Percentiles rank a stretch among this genome's conserved stretches.
Conservation (phyloP, 2,329 filamentous ascomycete species). For the Colletotrichum echinochloae region DNA sequence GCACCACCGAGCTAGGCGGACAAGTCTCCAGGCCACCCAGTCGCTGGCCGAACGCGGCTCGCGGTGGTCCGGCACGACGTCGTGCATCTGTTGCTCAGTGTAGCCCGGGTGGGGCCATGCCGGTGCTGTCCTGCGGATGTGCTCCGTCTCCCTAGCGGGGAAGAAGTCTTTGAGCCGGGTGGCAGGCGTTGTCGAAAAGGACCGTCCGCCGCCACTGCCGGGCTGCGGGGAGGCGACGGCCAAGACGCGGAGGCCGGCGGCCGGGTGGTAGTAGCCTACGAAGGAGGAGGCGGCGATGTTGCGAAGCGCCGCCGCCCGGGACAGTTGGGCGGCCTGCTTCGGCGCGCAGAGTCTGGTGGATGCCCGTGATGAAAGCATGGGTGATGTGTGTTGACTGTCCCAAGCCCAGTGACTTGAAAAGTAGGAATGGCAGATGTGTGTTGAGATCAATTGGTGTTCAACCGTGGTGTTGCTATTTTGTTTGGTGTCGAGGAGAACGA, state of each 20-base stretch:
- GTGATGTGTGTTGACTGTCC: slow-evolving; percentile 9
- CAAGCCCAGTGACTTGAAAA: not conserved
- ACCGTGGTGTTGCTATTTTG: not conserved
- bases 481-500: slow-evolving; percentile 8
- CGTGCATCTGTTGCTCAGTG: slow-evolving; percentile 82
- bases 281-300: slow-evolving; percentile 33
- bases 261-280: slow-evolving; percentile 38
- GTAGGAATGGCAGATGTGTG: not conserved
- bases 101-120: slow-evolving; percentile 81
- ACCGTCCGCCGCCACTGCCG: slow-evolving; percentile 43
- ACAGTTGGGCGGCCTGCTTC: slow-evolving; percentile 45
- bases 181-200: slow-evolving; percentile 63
- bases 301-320: slow-evolving; percentile 41
- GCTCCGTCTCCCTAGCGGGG: slow-evolving; percentile 68
- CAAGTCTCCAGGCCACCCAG: slow-evolving; percentile 79
- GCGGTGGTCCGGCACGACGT: slow-evolving; percentile 81
- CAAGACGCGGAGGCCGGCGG: slow-evolving; percentile 47
- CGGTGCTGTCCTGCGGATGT: slow-evolving; percentile 72
- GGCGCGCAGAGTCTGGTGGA: slow-evolving; percentile 45
- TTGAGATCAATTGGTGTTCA: not conserved
- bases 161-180: slow-evolving; percentile 70
- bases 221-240: slow-evolving; percentile 44
- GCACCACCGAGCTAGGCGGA: slow-evolving; percentile 80
- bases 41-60: slow-evolving; percentile 80
- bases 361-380: slow-evolving; percentile 47